Evolutionary conservation across 208 protist species (phyloP), one percentile per base, ranked within the genome.

Genomic region (Trypanosoma boissoni): DNA sequence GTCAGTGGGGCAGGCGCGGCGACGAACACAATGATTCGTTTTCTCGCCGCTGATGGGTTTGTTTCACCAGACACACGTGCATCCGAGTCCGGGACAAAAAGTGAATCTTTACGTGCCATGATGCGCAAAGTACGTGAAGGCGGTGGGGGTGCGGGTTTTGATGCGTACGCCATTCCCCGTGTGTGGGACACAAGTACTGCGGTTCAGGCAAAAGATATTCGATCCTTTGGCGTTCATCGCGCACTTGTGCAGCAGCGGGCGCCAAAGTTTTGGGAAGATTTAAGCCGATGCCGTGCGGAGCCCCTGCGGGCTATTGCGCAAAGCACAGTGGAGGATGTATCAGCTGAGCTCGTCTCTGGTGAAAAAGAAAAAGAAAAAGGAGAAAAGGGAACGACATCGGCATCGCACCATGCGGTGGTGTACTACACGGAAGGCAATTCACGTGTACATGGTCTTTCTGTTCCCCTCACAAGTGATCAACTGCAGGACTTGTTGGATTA

Each of bases 31-130:
- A 78, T 86, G 72, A 66, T 90, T 1, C 82, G 82, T 26, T 88
- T 89, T 72, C 76, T 93, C 42, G 81, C 82, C n/a, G 78, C 82
- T 5, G 86, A 93, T 59, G 82, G 86, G 8, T 88, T 85, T 66
- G 70, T 83, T 54, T 72, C 72, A 1, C 65, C 59, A 32, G 71
- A 80, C 53, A 75, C 74, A 12, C 53, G 45, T 7, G 41, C 56
- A 0, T 59, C 52, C 10, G 27, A 55, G 18, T 24, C 3, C 31
- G 44, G n/a, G n/a, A 24, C 16, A 46, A 71, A 69, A 45, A 62
- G 64, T 29, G 68, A 67, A 9, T 67, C 62, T 2, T 31, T 71
- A 31, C 61, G 51, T 9, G 49, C 52, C 10, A 51, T 67, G 63
- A 74, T 80, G 76, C 71, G 42, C 53, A 32, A 36, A 55, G 50